Evolutionary conservation across 2,329 filamentous ascomycete genomes (phyloP).

Genomic region (Apiospora aurea): DNA sequence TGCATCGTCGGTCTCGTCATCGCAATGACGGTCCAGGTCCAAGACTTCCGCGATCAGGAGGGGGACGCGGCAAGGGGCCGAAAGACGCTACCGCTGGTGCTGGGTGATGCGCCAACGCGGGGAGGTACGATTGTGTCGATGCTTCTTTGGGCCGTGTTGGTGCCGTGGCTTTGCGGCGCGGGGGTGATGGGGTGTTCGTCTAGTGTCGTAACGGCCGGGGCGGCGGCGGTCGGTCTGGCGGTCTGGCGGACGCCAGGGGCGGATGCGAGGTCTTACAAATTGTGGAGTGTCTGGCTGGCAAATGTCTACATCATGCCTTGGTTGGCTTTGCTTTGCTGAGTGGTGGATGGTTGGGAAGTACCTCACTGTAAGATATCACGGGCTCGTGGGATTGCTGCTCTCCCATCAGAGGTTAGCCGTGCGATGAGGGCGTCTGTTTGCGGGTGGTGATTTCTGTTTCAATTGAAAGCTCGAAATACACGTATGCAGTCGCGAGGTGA

Average conservation of each 20-base stretch:
- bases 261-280: neutral
- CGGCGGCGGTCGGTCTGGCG: neutral
- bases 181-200: neutral
- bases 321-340: neutral
- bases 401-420: too few relatives aligned
- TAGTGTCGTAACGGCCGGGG: neutral
- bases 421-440: too few relatives aligned
- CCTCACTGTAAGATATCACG: too few relatives aligned
- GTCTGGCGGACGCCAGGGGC: neutral
- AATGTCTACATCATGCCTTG: neutral
- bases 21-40: neutral
- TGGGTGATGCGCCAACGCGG: neutral
- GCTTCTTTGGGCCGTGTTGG: neutral
- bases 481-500: too few relatives aligned
- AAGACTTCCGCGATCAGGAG: neutral
- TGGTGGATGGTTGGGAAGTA: neutral
- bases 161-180: neutral
- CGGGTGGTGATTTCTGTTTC: too few relatives aligned
- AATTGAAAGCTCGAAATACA: too few relatives aligned
- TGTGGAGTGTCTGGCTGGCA: neutral
- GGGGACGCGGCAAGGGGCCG: neutral
- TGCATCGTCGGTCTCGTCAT: neutral
- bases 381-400: too few relatives aligned
- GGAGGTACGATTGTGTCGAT: neutral
- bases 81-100: neutral